Evolutionary conservation across 768 basidiomycete genomes (phyloP), one percentile per base, ranked within the genome.

Genomic region (Termitomyces eurrhizus): DNA sequence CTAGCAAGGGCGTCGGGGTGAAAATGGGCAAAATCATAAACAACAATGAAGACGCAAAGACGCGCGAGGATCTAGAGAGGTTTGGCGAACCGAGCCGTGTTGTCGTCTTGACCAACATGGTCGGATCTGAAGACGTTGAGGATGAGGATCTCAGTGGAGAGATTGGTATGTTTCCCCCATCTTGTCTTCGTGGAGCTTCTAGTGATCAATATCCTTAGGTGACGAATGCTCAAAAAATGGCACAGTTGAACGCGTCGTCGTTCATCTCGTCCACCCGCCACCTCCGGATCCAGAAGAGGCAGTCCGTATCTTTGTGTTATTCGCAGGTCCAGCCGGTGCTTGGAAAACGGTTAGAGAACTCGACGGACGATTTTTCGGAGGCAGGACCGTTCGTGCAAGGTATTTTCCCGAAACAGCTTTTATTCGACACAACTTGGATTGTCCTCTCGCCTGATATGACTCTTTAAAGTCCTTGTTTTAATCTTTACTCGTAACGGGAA

Each of bases 311-410:
- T 98, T 97, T 69, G 89, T 98, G 16, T 76, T 91, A 56, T 98
- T 96, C 68, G 86, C 87, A 0, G 96, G 95, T 1, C 92, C 92
- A 5, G 95, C 83, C 0, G 96, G 93, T 12, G 96, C 95, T 7
- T 98, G 95, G 95, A 93, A 93, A 73, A 95, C 93, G 0, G 92
- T 95, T 2, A 84, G 93, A 52, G 94, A 96, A 71, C 80, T 98
- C 56, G 93, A 98, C 67, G 96, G 94, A 24, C 81, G 95, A 33
- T 96, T 84, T 70, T 98, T 98, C 69, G 95, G 91, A 13, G 96
- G 96, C 11, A 80, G 89, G 64, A 81, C 82, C 16, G 91, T 96
- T 35, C 79, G 89, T 48, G 93, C 93, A 45, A 78, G 89, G 66
- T 95, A 95, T 70, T 95, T 88, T 68, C 77, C 88, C 0, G 92